Conservation (phyloP, 2,329 filamentous ascomycete species). For the Epichloe hybrida region DNA sequence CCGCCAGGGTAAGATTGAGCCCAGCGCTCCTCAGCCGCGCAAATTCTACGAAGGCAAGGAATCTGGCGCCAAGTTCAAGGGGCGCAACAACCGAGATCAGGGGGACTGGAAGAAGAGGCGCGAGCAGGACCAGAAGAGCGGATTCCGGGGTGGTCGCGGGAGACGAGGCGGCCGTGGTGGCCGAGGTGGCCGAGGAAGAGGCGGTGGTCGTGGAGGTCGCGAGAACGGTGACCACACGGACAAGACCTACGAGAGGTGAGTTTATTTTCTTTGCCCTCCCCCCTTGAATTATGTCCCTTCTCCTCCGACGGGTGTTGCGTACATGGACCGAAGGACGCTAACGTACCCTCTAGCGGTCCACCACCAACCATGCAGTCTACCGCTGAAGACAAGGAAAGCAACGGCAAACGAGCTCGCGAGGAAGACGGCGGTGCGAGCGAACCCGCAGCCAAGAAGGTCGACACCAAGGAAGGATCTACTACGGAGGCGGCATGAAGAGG, state of each 20-base stretch:
- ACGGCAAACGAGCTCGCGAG: conserved; percentile 42
- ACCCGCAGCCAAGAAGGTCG: conserved; percentile 48
- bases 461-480: conserved; percentile 30
- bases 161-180: conserved; percentile 28
- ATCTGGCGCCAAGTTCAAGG: conserved; percentile 11
- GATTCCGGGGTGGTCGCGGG: conserved; percentile 37
- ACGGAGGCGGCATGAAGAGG: conserved; percentile 1
- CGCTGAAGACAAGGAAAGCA: conserved; percentile 21
- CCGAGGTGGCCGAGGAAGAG: conserved; percentile 28
- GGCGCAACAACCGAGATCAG: conserved; percentile 29
- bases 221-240: conserved; percentile 12
- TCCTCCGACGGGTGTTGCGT: not conserved
- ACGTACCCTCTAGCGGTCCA: conserved; percentile 10
- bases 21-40: conserved; percentile 30
- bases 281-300: not conserved
- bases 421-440: conserved; percentile 31
- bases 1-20: conserved; percentile 52
- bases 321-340: conserved; percentile 3
- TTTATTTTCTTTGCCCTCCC: conserved; percentile 3
- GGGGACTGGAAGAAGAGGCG: conserved; percentile 53
- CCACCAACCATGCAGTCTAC: conserved; percentile 32
- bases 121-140: conserved; percentile 46
- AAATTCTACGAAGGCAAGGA: conserved; percentile 38
- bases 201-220: conserved; percentile 25
- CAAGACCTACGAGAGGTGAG: conserved; percentile 21